These are phyloP conservation scores for Auriscalpium microsporum DNA, from an alignment of 768 basidiomycete species.

Conservation along the genomic window DNA sequence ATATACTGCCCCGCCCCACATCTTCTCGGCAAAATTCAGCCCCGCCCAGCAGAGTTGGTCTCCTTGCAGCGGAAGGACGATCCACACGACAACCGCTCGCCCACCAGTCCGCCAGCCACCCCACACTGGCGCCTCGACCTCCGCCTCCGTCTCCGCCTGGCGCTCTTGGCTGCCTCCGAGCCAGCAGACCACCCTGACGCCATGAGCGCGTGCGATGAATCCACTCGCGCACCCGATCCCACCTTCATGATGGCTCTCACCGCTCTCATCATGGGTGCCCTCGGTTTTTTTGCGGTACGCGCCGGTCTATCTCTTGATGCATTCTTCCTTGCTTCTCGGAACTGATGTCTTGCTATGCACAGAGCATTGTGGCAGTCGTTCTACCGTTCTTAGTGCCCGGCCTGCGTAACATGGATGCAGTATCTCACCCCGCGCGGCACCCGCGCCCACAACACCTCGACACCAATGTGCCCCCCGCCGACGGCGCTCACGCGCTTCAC, in stretches of 20 bases:
- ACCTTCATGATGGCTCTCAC: neutral
- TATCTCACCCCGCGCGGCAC: no score
- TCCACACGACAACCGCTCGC: neutral
- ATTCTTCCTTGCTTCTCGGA: neutral
- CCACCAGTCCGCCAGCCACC: neutral
- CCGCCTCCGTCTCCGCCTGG: neutral
- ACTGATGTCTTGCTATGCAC: neutral
- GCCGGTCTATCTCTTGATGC: neutral
- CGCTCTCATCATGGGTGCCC: constrained; percentile 3
- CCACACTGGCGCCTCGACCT: neutral
- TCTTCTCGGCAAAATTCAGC: neutral
- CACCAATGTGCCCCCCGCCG: neutral
- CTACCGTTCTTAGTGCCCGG: constrained; percentile 4
- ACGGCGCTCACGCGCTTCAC: neutral
- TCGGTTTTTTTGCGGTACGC: constrained; percentile 10
- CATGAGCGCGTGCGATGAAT: neutral
- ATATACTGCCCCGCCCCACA: neutral
- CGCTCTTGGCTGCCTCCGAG: neutral
- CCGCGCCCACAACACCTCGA: neutral
- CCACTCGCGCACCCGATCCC: neutral
- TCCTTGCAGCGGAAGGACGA: neutral
- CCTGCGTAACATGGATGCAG: neutral
- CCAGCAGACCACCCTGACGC: neutral
- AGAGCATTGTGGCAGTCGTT: constrained; percentile 6
- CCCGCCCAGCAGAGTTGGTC: constrained; percentile 2